A percentile compares a stretch with the other conserved stretches of the same genome.
Evolutionary conservation across 306 rosid species (phyloP).

Genomic region (Styphnolobium japonicum): DNA sequence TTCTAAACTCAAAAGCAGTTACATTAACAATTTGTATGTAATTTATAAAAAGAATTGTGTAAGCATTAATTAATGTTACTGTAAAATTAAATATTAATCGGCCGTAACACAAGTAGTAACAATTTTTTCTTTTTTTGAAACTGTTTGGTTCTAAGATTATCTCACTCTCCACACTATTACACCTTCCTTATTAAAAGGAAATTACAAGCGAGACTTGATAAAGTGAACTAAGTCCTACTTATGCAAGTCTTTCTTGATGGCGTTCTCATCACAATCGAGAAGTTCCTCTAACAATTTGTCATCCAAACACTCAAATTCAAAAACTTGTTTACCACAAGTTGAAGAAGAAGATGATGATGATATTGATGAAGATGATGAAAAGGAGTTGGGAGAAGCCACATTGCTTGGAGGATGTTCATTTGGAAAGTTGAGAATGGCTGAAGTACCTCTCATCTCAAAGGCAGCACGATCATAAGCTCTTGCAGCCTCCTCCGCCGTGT

Average conservation of each 20-base stretch:
- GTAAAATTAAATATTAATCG: too few relatives aligned
- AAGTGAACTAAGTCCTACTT: background rate
- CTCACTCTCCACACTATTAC: too few relatives aligned
- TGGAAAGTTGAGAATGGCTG: conserved; percentile 75
- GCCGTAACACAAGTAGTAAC: too few relatives aligned
- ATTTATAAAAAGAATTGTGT: too few relatives aligned
- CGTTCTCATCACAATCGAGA: conserved; percentile 39
- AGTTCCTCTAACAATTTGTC: conserved; percentile 69
- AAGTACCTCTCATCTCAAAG: conserved; percentile 58
- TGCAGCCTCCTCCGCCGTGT: conserved; percentile 62
- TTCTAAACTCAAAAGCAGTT: background rate
- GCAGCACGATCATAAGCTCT: conserved; percentile 76
- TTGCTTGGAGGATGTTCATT: conserved; percentile 33
- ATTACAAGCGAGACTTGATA: background rate
- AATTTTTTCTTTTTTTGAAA: too few relatives aligned
- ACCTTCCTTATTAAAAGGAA: too few relatives aligned
- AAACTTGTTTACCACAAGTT: conserved; percentile 42
- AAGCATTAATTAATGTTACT: too few relatives aligned
- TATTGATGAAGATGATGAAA: background rate
- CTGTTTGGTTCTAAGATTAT: too few relatives aligned
- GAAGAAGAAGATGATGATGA: conserved; percentile 28
- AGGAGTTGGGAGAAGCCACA: background rate
- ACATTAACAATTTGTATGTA: too few relatives aligned
- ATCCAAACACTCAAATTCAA: conserved; percentile 64
- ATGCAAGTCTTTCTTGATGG: background rate